Evolutionary conservation across 352 stramenopile genomes (phyloP), one percentile per base, ranked within the genome.

Genomic region (Phytophthora brassicae): DNA sequence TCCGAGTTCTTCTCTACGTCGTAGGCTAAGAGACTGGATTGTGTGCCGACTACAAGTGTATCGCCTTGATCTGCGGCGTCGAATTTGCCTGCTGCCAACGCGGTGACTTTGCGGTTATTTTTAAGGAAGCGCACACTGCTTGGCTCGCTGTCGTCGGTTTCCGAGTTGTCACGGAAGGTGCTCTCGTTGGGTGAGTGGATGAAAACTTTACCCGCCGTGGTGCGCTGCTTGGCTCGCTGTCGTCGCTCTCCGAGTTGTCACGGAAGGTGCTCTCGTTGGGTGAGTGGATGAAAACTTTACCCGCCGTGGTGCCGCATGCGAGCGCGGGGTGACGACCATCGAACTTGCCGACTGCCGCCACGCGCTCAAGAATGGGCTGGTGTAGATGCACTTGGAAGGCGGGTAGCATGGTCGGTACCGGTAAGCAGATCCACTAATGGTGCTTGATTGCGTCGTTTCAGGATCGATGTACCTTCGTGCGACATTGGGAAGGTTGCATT

Each of bases 1-100:
- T 98, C 92, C 44, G 84, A 89, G 71, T 98, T 98, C 42, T 95
- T 93, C 59, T 98, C 88, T 9, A 97, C 85, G 58, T 97, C 90
- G 73, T 97, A 98, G 5, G 86, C 90, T 16, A 97, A 66, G 19
- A 98, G 56, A 75, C 88, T 98, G 35, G 84, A 89, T 53, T 96
- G 73, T 16, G 89, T 97, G 38, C 91, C 90, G 20, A 97, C 85
- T 19, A 97, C 72, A 20, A 98, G 80, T 31, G 79, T 90, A 62
- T 97, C 91, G 12, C 73, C 74, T 2, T 57, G 55, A 46, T 94
- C 84, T 1, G 67, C 20, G 6, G 70, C 63, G 9, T 82, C 70
- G 20, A 95, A 92, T 45, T 83, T 88, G 29, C 89, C 88, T n/a
- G 81, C 70, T 38, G 68, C 62, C 22, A 97, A 65, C 28, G 87